Evolutionary conservation across 1,139 yeast species (phyloP).

Genomic region (Scheffersomyces illinoinensis): DNA sequence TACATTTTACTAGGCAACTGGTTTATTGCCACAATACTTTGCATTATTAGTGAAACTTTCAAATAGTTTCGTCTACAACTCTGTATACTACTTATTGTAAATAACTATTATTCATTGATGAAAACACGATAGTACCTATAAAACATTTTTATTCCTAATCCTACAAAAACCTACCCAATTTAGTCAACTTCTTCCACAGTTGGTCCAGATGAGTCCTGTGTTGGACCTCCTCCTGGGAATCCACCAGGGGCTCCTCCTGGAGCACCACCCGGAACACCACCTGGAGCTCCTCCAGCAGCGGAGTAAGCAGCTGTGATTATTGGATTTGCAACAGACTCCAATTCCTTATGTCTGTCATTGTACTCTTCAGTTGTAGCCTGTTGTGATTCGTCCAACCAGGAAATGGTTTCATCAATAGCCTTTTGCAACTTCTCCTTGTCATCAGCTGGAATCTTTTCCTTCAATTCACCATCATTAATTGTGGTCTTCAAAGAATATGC

Average conservation of each 20-base stretch:
- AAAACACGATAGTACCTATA: background rate
- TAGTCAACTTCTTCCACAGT: slow-evolving; percentile 76
- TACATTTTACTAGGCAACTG: slow-evolving; percentile 52
- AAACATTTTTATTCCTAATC: background rate
- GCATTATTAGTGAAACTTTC: slow-evolving; percentile 22
- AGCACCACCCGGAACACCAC: slow-evolving; percentile 30
- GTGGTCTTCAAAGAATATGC: slow-evolving; percentile 79
- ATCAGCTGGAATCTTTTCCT: slow-evolving; percentile 46
- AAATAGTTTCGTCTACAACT: background rate
- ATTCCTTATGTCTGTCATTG: slow-evolving; percentile 64
- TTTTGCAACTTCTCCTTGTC: slow-evolving; percentile 47
- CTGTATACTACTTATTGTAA: background rate
- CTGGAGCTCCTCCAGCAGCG: slow-evolving; percentile 49
- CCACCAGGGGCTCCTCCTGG: slow-evolving; percentile 40
- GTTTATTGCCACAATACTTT: slow-evolving; percentile 48
- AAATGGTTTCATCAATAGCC: slow-evolving; percentile 44
- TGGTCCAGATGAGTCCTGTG: slow-evolving; percentile 49
- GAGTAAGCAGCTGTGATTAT: slow-evolving; percentile 64
- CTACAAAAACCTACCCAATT: slow-evolving; percentile 4
- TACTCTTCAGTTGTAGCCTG: slow-evolving; percentile 56
- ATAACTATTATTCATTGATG: background rate
- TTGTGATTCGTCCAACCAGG: slow-evolving; percentile 53
- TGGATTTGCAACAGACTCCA: slow-evolving; percentile 66
- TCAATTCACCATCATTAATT: slow-evolving; percentile 47
- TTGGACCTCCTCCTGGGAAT: slow-evolving; percentile 42